Conservation (phyloP, 257 asterid genomes). For the Mitragyna speciosa region DNA sequence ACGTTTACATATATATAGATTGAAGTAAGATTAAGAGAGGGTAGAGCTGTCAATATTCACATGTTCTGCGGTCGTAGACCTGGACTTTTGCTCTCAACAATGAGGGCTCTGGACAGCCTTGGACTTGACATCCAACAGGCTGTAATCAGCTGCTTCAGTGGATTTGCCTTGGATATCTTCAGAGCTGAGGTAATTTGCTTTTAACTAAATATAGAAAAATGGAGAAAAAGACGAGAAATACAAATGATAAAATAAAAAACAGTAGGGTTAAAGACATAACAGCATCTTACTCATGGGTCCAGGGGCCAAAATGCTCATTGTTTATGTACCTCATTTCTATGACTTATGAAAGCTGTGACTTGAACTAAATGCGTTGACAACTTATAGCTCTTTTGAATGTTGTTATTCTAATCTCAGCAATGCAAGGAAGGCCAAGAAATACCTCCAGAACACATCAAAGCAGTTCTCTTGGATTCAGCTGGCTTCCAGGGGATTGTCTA, state of each 20-base stretch:
- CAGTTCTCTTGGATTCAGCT: constrained; percentile 73
- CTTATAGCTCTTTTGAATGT: neutral
- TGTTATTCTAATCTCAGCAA: constrained; percentile 49
- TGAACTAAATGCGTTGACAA: neutral
- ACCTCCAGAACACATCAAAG: constrained; percentile 79
- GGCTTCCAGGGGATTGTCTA: constrained; percentile 69
- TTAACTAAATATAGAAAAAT: neutral
- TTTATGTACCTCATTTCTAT: neutral
- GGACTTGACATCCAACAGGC: constrained; percentile 94
- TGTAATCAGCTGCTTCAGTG: constrained; percentile 93
- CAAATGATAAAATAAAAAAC: neutral
- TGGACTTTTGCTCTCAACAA: constrained; percentile 76
- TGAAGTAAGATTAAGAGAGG: constrained; percentile 77
- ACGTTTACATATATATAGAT: constrained; percentile 38
- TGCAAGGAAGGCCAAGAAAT: constrained; percentile 73
- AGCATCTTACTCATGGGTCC: neutral
- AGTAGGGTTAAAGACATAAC: neutral
- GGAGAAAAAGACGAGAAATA: neutral
- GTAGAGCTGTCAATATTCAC: constrained; percentile 78
- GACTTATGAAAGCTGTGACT: neutral
- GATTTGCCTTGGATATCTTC: constrained; percentile 82
- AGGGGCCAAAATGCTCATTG: too few relatives aligned
- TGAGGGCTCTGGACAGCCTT: constrained; percentile 78
- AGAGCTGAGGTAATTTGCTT: constrained; percentile 69
- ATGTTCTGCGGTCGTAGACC: constrained; percentile 87